A percentile compares a stretch with the other conserved stretches of the same genome.
phyloP scores from a whole-genome alignment of 768 basidiomycete species.

The Tulasnella calospora region DNA sequence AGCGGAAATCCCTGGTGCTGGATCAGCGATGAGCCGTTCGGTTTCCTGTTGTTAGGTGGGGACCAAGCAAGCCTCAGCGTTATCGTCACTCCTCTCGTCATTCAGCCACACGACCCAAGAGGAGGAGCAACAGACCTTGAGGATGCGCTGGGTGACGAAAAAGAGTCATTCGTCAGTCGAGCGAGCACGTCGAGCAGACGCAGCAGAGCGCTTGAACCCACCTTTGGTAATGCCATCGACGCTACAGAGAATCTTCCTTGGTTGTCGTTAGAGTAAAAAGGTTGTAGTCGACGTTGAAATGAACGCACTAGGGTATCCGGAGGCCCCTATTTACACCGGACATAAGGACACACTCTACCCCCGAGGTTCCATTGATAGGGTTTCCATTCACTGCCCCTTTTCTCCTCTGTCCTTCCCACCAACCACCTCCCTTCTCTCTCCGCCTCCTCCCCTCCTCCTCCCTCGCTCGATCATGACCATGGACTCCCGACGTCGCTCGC shows the following conservation, averaged over 20 bases:
- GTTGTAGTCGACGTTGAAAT: neutral
- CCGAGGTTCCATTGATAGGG: neutral
- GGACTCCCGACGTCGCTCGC: neutral
- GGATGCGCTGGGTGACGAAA: conserved; percentile 26
- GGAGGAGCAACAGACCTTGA: conserved; percentile 22
- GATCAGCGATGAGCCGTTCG: conserved; percentile 91
- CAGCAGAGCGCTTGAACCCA: conserved; percentile 23
- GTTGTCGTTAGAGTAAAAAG: neutral
- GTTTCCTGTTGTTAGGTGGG: conserved; percentile 64
- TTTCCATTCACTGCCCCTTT: neutral
- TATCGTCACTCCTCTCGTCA: neutral
- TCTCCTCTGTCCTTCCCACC: neutral
- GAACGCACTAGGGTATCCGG: neutral
- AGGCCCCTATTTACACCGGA: neutral
- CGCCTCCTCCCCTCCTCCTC: neutral
- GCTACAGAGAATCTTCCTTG: neutral
- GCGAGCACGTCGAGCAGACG: conserved; percentile 17
- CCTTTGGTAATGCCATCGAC: conserved; percentile 41
- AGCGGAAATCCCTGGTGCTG: conserved; percentile 96
- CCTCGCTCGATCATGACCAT: neutral
- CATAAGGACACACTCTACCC: neutral
- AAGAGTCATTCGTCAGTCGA: neutral
- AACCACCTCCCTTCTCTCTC: neutral
- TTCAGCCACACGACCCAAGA: neutral
- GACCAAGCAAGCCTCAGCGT: neutral